Percentiles rank a stretch among this genome's conserved stretches.
Conservation (phyloP, 1,284 basidiomycete genomes). For the Ustilago curta region DNA sequence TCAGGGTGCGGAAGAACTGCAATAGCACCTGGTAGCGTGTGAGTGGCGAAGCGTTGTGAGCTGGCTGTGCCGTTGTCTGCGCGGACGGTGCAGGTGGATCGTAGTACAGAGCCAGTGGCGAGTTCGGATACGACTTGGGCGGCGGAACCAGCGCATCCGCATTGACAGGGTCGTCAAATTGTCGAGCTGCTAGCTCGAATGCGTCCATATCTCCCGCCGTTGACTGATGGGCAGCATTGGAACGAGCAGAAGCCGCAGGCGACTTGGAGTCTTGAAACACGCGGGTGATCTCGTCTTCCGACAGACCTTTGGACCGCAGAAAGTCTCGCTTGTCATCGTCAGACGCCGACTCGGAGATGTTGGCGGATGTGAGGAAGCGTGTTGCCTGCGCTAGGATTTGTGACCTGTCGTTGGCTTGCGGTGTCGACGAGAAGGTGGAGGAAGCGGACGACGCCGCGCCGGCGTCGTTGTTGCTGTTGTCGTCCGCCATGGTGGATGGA, state of each 20-base stretch:
- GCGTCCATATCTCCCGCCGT: conserved; percentile 22
- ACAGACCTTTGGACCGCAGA: conserved; percentile 60
- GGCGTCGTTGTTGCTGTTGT: conserved; percentile 14
- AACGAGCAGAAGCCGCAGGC: conserved; percentile 29
- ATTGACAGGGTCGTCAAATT: conserved; percentile 60
- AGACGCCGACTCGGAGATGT: conserved; percentile 31
- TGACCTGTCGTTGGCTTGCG: conserved; percentile 16
- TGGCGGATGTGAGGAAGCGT: conserved; percentile 63
- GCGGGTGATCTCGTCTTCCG: conserved; percentile 55
- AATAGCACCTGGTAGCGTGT: conserved; percentile 64
- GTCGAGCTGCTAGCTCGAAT: conserved; percentile 48
- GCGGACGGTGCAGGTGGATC: conserved; percentile 16
- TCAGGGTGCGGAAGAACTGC: conserved; percentile 59
- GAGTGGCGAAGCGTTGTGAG: conserved; percentile 28
- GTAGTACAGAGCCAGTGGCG: conserved; percentile 64
- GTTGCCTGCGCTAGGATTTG: conserved; percentile 63
- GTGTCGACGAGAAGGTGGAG: neutral
- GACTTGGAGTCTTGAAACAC: conserved; percentile 57
- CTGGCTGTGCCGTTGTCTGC: neutral
- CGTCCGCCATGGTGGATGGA: conserved; percentile 25
- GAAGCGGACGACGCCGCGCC: conserved; percentile 16
- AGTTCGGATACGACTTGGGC: conserved; percentile 57
- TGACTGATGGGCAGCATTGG: conserved; percentile 7
- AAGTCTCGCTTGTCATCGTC: conserved; percentile 56
- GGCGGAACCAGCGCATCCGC: conserved; percentile 35